Percentiles rank a stretch among this genome's conserved stretches.
These are phyloP conservation scores for Podospora pseudopauciseta DNA, from an alignment of 495 filamentous ascomycete species.

Conservation along the genomic window DNA sequence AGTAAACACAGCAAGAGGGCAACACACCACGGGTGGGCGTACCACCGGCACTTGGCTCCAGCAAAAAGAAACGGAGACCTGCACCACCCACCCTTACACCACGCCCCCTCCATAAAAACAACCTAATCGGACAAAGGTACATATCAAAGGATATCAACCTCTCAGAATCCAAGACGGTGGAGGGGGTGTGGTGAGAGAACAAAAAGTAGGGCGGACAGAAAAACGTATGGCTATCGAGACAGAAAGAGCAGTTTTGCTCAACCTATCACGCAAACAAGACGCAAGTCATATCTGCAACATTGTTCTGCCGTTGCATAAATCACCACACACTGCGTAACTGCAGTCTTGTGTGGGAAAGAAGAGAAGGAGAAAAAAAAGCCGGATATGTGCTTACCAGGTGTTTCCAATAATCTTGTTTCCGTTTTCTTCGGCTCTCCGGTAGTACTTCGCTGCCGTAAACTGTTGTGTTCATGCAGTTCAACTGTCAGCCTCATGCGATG, in stretches of 20 bases:
- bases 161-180: not conserved
- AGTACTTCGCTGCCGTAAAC: constrained; percentile 87
- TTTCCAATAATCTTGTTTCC: constrained; percentile 91
- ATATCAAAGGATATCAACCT: not conserved
- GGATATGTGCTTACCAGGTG: constrained; percentile 70
- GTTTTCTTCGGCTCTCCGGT: constrained; percentile 83
- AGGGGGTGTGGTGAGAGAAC: not conserved
- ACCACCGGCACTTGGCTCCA: not conserved
- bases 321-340: not conserved
- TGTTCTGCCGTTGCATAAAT: not conserved
- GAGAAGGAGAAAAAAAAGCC: not conserved
- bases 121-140: not conserved
- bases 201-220: constrained; percentile 1
- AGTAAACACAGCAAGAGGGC: not conserved
- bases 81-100: not conserved
- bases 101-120: not conserved
- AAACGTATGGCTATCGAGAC: not conserved
- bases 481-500: constrained; percentile 41
- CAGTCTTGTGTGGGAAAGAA: not conserved
- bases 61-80: not conserved
- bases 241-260: not conserved
- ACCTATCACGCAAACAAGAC: constrained; percentile 10
- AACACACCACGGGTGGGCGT: not conserved
- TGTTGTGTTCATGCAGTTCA: constrained; percentile 47
- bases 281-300: constrained; percentile 24